These are phyloP conservation scores for Aspergillus proliferans DNA, from an alignment of 2,329 filamentous ascomycete genomes.

Conservation along the genomic window DNA sequence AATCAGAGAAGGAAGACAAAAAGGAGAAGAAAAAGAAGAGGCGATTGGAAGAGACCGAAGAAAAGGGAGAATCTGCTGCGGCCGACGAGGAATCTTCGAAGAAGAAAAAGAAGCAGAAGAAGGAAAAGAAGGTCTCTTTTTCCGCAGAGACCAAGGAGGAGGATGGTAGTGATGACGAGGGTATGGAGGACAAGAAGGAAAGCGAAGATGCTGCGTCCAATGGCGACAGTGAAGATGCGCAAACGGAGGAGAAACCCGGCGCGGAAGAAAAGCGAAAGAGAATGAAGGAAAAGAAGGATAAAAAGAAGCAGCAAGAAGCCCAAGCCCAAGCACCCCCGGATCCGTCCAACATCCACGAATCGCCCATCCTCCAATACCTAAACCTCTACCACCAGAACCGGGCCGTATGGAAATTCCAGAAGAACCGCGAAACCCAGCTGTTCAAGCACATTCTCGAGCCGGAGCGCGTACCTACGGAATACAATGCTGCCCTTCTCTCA, in stretches of 20 bases:
- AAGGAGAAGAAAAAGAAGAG: conserved; percentile 8
- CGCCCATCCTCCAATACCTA: conserved; percentile 68
- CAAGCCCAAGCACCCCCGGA: conserved; percentile 12
- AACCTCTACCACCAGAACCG: conserved; percentile 65
- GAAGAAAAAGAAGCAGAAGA: conserved; percentile 12
- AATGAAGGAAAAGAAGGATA: conserved; percentile 28
- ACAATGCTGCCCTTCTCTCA: conserved; percentile 63
- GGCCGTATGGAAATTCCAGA: conserved; percentile 88
- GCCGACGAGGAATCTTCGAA: conserved; percentile 3
- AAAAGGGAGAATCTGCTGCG: background rate
- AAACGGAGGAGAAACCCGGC: conserved; percentile 20
- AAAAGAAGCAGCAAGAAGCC: conserved; percentile 24
- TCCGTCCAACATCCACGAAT: conserved; percentile 20
- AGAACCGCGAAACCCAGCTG: conserved; percentile 78
- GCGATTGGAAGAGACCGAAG: conserved; percentile 13
- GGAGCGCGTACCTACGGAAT: conserved; percentile 61
- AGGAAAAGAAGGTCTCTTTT: conserved; percentile 58
- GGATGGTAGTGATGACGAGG: conserved; percentile 45
- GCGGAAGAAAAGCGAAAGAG: conserved; percentile 19
- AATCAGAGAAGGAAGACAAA: conserved; percentile 3
- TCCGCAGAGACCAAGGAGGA: conserved; percentile 56
- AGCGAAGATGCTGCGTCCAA: conserved; percentile 7
- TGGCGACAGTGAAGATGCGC: conserved; percentile 9
- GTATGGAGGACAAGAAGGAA: conserved; percentile 12
- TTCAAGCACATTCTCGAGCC: conserved; percentile 75